phyloP scores from a whole-genome alignment of 768 basidiomycete species.

The Lentinula boryana region DNA sequence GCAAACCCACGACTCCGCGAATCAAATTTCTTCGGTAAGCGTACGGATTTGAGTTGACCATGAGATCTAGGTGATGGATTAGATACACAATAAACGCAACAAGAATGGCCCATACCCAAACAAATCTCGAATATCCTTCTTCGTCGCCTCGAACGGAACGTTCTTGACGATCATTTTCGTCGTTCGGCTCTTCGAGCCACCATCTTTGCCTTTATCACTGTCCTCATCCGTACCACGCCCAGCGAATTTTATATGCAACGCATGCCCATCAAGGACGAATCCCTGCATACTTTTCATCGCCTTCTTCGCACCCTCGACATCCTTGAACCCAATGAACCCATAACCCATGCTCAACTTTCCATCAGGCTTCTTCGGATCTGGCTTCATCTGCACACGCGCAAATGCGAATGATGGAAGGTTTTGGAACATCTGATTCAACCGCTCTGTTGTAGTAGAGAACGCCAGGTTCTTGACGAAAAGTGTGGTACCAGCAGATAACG shows the following conservation, averaged over 20 bases:
- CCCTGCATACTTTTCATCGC: conserved; percentile 77
- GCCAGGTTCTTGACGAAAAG: conserved; percentile 93
- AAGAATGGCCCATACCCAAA: conserved; percentile 62
- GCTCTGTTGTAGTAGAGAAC: conserved; percentile 83
- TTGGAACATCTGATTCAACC: conserved; percentile 63
- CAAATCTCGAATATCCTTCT: conserved; percentile 85
- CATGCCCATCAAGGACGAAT: conserved; percentile 82
- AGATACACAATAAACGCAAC: not conserved
- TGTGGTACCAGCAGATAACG: conserved; percentile 66
- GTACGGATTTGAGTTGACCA: conserved; percentile 90
- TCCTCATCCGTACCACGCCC: conserved; percentile 36
- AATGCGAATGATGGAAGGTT: conserved; percentile 78
- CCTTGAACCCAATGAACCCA: conserved; percentile 91
- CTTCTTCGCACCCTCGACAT: conserved; percentile 61
- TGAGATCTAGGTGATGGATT: conserved; percentile 53
- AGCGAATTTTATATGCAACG: conserved; percentile 79
- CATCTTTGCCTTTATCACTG: conserved; percentile 21
- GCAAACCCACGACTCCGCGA: conserved; percentile 89
- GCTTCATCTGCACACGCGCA: conserved; percentile 87
- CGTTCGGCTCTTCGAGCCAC: conserved; percentile 50
- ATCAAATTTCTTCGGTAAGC: conserved; percentile 89
- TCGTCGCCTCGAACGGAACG: conserved; percentile 92
- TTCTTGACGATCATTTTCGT: conserved; percentile 99
- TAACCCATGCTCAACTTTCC: conserved; percentile 88
- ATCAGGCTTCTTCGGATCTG: conserved; percentile 68